These are phyloP conservation scores for Leccinum variabile DNA, from an alignment of 1,284 basidiomycete genomes.

Conservation along the genomic window DNA sequence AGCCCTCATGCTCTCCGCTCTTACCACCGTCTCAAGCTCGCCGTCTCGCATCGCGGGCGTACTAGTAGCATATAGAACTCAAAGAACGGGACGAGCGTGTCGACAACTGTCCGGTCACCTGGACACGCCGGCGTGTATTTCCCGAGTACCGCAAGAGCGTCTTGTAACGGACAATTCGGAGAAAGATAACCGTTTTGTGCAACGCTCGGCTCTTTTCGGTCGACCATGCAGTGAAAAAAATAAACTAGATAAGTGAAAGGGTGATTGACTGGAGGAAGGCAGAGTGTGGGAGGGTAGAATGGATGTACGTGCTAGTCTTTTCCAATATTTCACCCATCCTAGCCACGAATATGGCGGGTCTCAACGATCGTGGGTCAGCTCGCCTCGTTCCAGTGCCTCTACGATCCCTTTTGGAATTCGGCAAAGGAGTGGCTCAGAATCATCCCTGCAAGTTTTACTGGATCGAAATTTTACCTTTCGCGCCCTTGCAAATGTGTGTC, in stretches of 20 bases:
- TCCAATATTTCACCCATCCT: conserved; percentile 18
- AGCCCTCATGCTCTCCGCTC: conserved; percentile 47
- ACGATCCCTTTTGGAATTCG: conserved; percentile 2
- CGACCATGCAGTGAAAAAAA: conserved; percentile 47
- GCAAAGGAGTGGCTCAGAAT: neutral
- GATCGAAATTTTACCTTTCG: conserved; percentile 11
- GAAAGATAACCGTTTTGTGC: neutral
- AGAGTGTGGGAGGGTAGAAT: neutral
- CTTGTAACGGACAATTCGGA: conserved; percentile 1
- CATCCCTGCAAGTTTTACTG: too few species aligned
- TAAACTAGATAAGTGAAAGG: conserved; percentile 39
- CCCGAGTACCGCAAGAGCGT: conserved; percentile 37
- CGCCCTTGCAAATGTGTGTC: conserved; percentile 36
- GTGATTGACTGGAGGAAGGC: too few species aligned
- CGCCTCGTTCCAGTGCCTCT: conserved; percentile 4
- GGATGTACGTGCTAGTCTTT: conserved; percentile 16
- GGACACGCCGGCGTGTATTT: conserved; percentile 52
- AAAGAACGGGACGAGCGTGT: conserved; percentile 52
- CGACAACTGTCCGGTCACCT: conserved; percentile 56
- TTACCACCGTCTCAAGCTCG: conserved; percentile 23
- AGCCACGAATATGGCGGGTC: conserved; percentile 13
- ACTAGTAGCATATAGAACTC: conserved; percentile 4
- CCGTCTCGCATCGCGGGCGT: neutral
- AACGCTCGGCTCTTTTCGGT: conserved; percentile 2
- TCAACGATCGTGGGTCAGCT: neutral